Conservation (phyloP, 352 stramenopile species). For the Pythium aquatile region DNA sequence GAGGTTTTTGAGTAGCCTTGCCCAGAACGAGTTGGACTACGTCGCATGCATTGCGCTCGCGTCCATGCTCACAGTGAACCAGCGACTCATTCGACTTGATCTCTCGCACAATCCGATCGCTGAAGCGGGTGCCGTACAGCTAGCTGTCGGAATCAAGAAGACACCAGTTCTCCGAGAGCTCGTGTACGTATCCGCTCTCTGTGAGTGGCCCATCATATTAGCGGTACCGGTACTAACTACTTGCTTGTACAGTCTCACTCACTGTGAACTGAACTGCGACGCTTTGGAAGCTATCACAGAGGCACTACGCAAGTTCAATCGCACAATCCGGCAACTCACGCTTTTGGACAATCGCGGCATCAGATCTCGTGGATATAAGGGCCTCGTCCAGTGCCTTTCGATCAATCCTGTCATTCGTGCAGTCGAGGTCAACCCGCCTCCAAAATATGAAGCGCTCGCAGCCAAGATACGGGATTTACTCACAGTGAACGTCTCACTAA, state of each 20-base stretch:
- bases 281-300: conserved; percentile 33
- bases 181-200: conserved; percentile 28
- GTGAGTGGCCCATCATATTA: not conserved
- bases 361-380: conserved; percentile 40
- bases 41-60: conserved; percentile 37
- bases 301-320: conserved; percentile 47
- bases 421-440: conserved; percentile 30
- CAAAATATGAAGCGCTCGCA: conserved; percentile 35
- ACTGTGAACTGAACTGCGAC: conserved; percentile 47
- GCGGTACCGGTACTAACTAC: not conserved
- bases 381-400: conserved; percentile 42
- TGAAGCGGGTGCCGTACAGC: conserved; percentile 41
- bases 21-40: conserved; percentile 61
- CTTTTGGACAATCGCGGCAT: conserved; percentile 45
- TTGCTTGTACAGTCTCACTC: conserved; percentile 28
- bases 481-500: conserved; percentile 44
- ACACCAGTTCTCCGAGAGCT: conserved; percentile 46
- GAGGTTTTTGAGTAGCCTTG: not conserved
- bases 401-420: conserved; percentile 41
- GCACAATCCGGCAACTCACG: conserved; percentile 41
- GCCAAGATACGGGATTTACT: conserved; percentile 34
- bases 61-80: conserved; percentile 62
- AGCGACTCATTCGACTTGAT: conserved; percentile 34
- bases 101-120: conserved; percentile 48
- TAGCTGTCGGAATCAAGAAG: conserved; percentile 51